phyloP scores from a whole-genome alignment of 1,284 basidiomycete genomes.

The Rhizoctonia solani region DNA sequence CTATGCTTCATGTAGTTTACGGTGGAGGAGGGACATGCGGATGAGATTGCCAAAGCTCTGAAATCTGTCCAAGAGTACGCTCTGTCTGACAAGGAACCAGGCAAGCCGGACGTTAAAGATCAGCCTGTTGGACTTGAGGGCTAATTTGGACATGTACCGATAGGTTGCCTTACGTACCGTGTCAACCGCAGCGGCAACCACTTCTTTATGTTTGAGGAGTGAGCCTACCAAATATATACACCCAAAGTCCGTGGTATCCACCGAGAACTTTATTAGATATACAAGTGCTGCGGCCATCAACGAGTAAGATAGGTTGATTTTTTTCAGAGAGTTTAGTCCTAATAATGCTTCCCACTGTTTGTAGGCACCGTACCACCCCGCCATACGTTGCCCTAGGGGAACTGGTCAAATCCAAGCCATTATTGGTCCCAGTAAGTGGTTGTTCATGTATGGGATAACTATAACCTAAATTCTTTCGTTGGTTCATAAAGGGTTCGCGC shows the following conservation, averaged over 20 bases:
- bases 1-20: background rate
- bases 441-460: background rate
- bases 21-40: conserved; percentile 1
- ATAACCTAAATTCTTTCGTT: background rate
- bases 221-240: background rate
- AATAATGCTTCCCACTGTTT: background rate
- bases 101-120: background rate
- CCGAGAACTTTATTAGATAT: background rate
- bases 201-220: conserved; percentile 15
- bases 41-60: background rate
- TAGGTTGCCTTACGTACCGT: conserved; percentile 18
- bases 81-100: conserved; percentile 12
- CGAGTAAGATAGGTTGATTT: background rate
- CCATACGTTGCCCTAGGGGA: background rate
- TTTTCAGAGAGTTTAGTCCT: background rate
- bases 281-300: background rate
- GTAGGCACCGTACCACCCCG: conserved; percentile 1
- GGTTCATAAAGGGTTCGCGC: conserved; percentile 5
- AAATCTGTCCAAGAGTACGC: conserved; percentile 9
- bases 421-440: conserved; percentile 16
- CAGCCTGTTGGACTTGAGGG: background rate
- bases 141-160: background rate
- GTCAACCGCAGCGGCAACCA: conserved; percentile 1
- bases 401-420: background rate
- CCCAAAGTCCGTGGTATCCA: background rate